Evolutionary conservation across 768 basidiomycete genomes (phyloP).

Genomic region (Exsudoporus frostii): DNA sequence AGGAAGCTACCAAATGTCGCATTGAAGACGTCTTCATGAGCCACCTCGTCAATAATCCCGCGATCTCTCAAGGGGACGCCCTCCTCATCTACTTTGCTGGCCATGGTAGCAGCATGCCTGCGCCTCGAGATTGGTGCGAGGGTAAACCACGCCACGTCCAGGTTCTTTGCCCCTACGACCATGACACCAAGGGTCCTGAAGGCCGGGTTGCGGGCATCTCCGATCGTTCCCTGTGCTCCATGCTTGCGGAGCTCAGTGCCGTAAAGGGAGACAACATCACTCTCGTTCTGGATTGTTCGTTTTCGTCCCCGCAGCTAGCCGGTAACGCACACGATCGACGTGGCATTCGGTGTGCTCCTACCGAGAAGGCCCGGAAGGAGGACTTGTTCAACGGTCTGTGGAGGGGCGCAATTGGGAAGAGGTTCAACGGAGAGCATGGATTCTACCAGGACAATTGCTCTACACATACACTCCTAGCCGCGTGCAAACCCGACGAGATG

Average conservation of each 20-base stretch:
- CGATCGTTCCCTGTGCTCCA: conserved; percentile 60
- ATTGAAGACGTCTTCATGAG: conserved; percentile 61
- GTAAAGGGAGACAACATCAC: conserved; percentile 70
- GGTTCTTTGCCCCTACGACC: conserved; percentile 65
- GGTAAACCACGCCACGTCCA: conserved; percentile 43
- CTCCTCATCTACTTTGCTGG: conserved; percentile 71
- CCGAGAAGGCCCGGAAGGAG: conserved; percentile 48
- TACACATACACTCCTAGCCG: conserved; percentile 55
- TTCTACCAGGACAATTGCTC: conserved; percentile 41
- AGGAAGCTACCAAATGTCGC: conserved; percentile 55
- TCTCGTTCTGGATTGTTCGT: conserved; percentile 63
- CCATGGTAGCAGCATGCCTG: conserved; percentile 58
- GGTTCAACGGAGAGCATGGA: conserved; percentile 36
- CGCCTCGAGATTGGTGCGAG: conserved; percentile 62
- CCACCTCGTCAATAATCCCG: conserved; percentile 61
- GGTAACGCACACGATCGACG: conserved; percentile 43
- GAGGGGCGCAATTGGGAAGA: conserved; percentile 42
- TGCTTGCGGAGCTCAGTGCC: conserved; percentile 53
- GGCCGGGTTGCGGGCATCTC: conserved; percentile 61
- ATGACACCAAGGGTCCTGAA: conserved; percentile 46
- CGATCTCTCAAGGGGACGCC: conserved; percentile 59
- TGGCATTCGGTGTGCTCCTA: conserved; percentile 57
- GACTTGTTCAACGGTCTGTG: conserved; percentile 58
- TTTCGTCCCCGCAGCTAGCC: conserved; percentile 42
- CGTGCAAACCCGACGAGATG: conserved; percentile 51